Conservation (phyloP, 1,284 basidiomycete genomes). For the Marasmius oreades region DNA sequence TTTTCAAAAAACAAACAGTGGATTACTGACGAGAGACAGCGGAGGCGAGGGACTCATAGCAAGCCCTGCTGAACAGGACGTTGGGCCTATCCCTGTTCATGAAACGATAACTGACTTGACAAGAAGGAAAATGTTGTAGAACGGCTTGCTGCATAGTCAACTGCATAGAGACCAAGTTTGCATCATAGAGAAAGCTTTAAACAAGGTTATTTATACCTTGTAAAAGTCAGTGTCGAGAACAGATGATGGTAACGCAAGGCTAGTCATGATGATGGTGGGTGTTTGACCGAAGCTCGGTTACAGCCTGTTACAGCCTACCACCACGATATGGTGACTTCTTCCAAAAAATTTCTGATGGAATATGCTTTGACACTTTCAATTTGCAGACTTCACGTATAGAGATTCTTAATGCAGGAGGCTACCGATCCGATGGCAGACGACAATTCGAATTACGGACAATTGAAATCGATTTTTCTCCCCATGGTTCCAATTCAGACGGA, state of each 20-base stretch:
- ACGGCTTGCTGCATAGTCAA: constrained; percentile 98
- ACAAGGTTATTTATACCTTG: constrained; percentile 58
- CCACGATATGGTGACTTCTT: constrained; percentile 21
- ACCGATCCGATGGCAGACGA: constrained; percentile 86
- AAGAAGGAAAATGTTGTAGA: constrained; percentile 72
- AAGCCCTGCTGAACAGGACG: constrained; percentile 69
- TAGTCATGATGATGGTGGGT: constrained; percentile 5
- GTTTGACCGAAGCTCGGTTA: not conserved
- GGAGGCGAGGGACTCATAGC: constrained; percentile 64
- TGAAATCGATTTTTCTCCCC: constrained; percentile 72
- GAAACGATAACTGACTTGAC: constrained; percentile 75
- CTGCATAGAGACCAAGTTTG: constrained; percentile 41
- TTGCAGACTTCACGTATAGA: constrained; percentile 75
- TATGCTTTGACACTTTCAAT: constrained; percentile 8
- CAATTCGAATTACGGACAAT: constrained; percentile 89
- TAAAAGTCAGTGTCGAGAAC: constrained; percentile 96
- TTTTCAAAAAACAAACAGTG: constrained; percentile 3
- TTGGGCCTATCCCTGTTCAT: constrained; percentile 73
- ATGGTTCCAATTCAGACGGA: constrained; percentile 76
- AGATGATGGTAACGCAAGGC: constrained; percentile 41
- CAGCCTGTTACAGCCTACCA: not conserved
- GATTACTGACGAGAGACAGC: constrained; percentile 62
- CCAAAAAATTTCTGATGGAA: constrained; percentile 1
- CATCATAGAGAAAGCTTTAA: not conserved
- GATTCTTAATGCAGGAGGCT: constrained; percentile 86